Evolutionary conservation across 495 filamentous ascomycete species (phyloP), one percentile per base, ranked within the genome.

Genomic region (Pyrenopolyporus hunteri): DNA sequence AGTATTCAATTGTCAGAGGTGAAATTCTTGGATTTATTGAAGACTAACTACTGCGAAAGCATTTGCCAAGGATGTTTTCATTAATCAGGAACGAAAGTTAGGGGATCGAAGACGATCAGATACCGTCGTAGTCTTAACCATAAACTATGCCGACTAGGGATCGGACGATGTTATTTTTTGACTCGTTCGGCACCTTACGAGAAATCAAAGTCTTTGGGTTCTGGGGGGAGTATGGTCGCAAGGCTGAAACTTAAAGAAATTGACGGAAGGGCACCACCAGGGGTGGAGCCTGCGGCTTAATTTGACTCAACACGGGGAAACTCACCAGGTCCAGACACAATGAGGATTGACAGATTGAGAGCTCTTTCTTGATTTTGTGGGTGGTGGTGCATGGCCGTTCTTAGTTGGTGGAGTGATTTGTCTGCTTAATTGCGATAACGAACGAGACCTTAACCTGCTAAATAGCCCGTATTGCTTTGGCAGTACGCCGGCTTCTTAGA

Each of bases 171-270:
- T 43, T 43, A 43, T 43, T 43, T 43, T 43, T 43, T 86, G 82
- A 85, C 82, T 81, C 80, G 78, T 81, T 87, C 82, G 81, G 39
- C 80, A 85, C 82, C 82, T 86, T 86, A 84, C 82, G 80, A 86
- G 81, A 86, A 87, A 88, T 86, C 82, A 88, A 86, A 86, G 82
- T 86, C 77, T 86, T 85, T 87, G 82, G 83, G 82, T 83, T 85
- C 83, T 82, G 80, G 83, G 83, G 83, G 83, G 82, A 86, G 83
- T 86, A 85, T 86, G 82, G 82, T 85, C 83, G 83, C 82, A 85
- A 85, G 80, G 80, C 81, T 85, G 81, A 85, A 84, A 85, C 81
- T 85, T 84, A 83, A 84, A 85, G 81, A 84, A 80, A 84, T 85
- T 84, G 80, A 84, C 80, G 80, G 80, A 85, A 85, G 80, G 80